Conservation (phyloP, 768 basidiomycete species). For the Tremella fuciformis region DNA sequence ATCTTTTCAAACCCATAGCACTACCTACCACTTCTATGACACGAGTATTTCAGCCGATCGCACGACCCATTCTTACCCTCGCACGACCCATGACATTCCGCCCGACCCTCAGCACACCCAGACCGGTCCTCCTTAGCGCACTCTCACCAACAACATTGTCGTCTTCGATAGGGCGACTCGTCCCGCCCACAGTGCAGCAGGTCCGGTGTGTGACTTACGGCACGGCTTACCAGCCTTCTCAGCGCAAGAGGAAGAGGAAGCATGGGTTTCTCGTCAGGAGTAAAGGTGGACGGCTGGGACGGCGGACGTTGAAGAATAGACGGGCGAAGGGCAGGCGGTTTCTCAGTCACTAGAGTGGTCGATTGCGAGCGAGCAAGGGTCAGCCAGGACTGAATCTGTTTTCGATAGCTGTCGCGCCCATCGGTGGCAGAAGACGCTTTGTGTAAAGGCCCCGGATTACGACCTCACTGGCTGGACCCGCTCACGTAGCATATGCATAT, state of each 20-base stretch:
- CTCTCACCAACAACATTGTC: conserved; percentile 4
- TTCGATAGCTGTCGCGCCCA: too few relatives aligned
- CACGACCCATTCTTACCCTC: neutral
- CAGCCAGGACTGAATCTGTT: too few relatives aligned
- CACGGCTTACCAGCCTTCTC: conserved; percentile 94
- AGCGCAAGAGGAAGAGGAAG: conserved; percentile 85
- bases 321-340: conserved; percentile 72
- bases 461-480: too few relatives aligned
- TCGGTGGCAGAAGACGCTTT: too few relatives aligned
- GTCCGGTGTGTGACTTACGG: conserved; percentile 69
- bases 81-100: conserved; percentile 5
- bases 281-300: conserved; percentile 46
- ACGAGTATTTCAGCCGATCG: neutral
- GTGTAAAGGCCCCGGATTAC: too few relatives aligned
- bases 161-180: neutral
- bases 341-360: conserved; percentile 71
- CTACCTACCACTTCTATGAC: neutral
- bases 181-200: conserved; percentile 46
- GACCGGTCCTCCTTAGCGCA: conserved; percentile 3
- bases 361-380: too few relatives aligned
- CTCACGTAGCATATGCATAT: too few relatives aligned
- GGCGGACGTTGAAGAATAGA: conserved; percentile 69
- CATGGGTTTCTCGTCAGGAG: conserved; percentile 84
- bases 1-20: too few relatives aligned
- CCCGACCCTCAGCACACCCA: conserved; percentile 5